Evolutionary conservation across 1,284 basidiomycete species (phyloP).

Genomic region (Moesziomyces globuligerus): DNA sequence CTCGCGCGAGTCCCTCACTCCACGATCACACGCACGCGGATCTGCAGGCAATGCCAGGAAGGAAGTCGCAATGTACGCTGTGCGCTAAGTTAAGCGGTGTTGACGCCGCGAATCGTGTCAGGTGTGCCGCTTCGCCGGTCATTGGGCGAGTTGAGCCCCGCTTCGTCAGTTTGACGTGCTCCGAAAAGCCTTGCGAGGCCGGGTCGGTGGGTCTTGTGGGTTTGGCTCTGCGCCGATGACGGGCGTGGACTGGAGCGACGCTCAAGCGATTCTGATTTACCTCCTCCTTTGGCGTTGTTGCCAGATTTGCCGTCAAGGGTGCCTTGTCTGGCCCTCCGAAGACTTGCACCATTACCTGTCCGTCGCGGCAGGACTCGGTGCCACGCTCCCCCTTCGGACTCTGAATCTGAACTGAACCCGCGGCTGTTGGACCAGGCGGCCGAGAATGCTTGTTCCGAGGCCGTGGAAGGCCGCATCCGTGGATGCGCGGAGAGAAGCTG

Average conservation of each 20-base stretch:
- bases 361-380: constrained; percentile 43
- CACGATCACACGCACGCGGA: too few relatives aligned
- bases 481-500: neutral
- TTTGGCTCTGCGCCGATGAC: constrained; percentile 14
- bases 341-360: constrained; percentile 25
- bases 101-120: constrained; percentile 33
- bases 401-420: constrained; percentile 39
- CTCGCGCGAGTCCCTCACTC: too few relatives aligned
- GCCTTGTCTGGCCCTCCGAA: constrained; percentile 23
- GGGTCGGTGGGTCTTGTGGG: constrained; percentile 19
- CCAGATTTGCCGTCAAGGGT: constrained; percentile 21
- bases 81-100: neutral
- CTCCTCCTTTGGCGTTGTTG: constrained; percentile 1
- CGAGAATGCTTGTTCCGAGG: constrained; percentile 1
- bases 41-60: too few relatives aligned
- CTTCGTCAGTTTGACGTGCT: constrained; percentile 9
- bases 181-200: constrained; percentile 22
- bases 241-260: constrained; percentile 33
- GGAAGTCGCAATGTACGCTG: neutral
- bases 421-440: constrained; percentile 23
- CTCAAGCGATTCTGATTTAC: constrained; percentile 9
- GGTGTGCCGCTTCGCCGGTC: constrained; percentile 34
- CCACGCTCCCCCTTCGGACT: constrained; percentile 49
- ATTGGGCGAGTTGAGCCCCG: constrained; percentile 4
- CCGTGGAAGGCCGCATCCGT: neutral